Base-by-base conservation (phyloP, 495 filamentous ascomycete genomes). In the Neurospora sp. region DNA sequence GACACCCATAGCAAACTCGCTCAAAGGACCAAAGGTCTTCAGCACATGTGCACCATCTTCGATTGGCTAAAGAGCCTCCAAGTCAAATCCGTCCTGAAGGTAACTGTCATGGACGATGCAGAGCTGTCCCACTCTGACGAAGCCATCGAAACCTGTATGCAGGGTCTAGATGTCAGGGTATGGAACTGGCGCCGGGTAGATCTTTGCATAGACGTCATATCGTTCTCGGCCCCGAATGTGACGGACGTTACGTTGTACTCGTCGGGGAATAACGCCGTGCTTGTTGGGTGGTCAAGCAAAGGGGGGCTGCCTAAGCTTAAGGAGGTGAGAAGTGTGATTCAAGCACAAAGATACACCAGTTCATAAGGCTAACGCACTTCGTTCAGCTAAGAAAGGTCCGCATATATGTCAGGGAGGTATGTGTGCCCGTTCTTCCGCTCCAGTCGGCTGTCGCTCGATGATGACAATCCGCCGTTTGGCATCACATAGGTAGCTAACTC, bases 401-500 rank as follows among this genome's bases (percentile, higher is more conserved):
- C 1, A 41, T 41, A 41, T 41, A 41, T 16, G 12, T 41, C 40
- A 41, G 40, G 4, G 40, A 41, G 40, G 40, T 41, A 39, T 46
- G 42, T 20, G 42, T 72, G 23, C 44, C 75, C 41, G 38, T 59
- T 44, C 70, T 66, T 44, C 62, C 72, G 42, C 62, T 54, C 73
- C 73, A 73, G 12, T 70, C 72, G 14, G 73, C 23, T 3, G 40
- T 37, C 4, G 27, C 38, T 12, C n/a, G 39, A 6, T 72, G 59
- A 39, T n/a, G 37, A 59, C 27, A 48, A 18, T 4, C 66, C 62
- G 39, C 38, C 38, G 8, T 38, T 38, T 38, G 8, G 7, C 38
- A 38, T 38, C 38, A 40, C 9, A 4, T 12, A 40, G 39, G 39
- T 40, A 40, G 39, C 39, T 40, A 40, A 40, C 39, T 12, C 39